These are phyloP conservation scores for Rutstroemia sp. DNA, from an alignment of 2,329 filamentous ascomycete genomes.

Conservation along the genomic window DNA sequence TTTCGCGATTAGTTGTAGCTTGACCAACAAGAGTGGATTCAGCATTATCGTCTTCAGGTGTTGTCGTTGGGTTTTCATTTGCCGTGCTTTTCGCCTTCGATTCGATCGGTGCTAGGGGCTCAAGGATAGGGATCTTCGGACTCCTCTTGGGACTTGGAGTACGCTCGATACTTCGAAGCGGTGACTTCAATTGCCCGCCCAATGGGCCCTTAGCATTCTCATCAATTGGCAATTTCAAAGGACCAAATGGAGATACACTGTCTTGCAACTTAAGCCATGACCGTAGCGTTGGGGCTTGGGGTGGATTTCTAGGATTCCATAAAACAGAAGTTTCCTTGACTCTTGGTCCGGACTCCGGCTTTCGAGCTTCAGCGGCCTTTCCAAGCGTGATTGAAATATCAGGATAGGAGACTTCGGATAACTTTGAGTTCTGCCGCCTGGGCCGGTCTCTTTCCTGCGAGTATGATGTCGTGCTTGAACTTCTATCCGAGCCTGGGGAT, in stretches of 20 bases:
- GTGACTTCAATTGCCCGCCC: slow-evolving; percentile 22
- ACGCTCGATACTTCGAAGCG: neutral
- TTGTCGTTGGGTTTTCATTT: neutral
- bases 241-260: slow-evolving; percentile 19
- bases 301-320: slow-evolving; percentile 24
- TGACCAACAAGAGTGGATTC: too few relatives aligned
- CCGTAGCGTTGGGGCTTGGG: slow-evolving; percentile 19
- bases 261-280: slow-evolving; percentile 23
- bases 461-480: neutral
- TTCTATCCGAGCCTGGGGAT: neutral
- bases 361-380: neutral
- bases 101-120: too few relatives aligned
- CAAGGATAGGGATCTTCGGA: neutral
- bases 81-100: too few relatives aligned
- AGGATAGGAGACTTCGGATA: neutral
- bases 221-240: slow-evolving; percentile 19
- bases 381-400: neutral
- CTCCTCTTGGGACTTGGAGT: neutral
- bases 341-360: neutral
- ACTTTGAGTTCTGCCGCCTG: neutral
- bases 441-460: neutral
- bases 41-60: neutral
- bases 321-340: slow-evolving; percentile 20
- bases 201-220: slow-evolving; percentile 14
- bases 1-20: slow-evolving; percentile 8